A percentile compares a stretch with the other conserved stretches of the same genome.
phyloP scores from a whole-genome alignment of 305 asterid species.

The Fraxinus floribunda region DNA sequence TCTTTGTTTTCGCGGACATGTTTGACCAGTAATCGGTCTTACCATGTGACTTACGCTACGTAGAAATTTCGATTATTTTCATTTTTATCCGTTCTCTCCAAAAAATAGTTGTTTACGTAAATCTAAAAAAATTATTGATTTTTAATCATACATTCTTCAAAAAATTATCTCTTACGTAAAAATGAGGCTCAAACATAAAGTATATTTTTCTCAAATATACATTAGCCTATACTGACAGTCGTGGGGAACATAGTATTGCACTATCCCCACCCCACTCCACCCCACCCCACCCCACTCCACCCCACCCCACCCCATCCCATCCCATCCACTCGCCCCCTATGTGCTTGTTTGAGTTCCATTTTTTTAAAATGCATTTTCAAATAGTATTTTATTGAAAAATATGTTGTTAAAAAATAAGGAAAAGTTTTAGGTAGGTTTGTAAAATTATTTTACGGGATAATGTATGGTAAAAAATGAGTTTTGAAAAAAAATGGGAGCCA shows the following conservation, averaged over 20 bases:
- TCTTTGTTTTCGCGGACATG: slow-evolving; percentile 30
- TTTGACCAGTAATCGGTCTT: slow-evolving; percentile 43
- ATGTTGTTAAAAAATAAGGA: background rate
- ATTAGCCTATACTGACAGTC: background rate
- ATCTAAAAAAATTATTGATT: too few species aligned
- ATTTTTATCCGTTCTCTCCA: too few species aligned
- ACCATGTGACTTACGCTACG: slow-evolving; percentile 26
- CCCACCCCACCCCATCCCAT: background rate
- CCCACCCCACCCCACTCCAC: too few species aligned
- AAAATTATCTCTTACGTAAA: too few species aligned
- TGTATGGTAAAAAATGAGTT: background rate
- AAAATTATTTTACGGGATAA: too few species aligned
- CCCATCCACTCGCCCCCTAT: background rate
- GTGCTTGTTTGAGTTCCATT: background rate
- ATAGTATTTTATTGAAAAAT: background rate
- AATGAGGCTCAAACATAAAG: too few species aligned
- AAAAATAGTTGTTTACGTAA: too few species aligned
- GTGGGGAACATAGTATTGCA: background rate
- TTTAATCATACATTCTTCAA: background rate
- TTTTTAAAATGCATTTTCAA: too few species aligned
- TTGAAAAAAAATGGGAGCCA: too few species aligned
- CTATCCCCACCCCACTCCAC: background rate
- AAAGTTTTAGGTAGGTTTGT: too few species aligned
- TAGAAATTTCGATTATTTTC: background rate
- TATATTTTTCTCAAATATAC: background rate